phyloP scores from a whole-genome alignment of 306 rosid genomes.

The Quercus glauca region DNA sequence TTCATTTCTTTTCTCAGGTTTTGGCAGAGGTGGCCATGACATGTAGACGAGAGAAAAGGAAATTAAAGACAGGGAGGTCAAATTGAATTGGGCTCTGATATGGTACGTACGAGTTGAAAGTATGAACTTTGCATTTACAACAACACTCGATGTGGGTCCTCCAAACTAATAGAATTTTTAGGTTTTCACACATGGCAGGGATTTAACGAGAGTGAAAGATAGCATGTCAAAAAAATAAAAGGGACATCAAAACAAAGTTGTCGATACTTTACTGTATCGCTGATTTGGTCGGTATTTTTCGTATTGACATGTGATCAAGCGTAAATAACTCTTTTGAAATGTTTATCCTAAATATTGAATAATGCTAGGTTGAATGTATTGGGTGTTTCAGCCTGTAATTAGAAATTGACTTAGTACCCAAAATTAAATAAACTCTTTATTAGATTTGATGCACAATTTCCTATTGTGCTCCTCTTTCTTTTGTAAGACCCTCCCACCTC shows the following conservation, averaged over 20 bases:
- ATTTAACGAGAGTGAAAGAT: background rate
- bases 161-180: background rate
- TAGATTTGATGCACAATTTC: too few relatives aligned
- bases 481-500: too few relatives aligned
- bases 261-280: too few relatives aligned
- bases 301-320: too few relatives aligned
- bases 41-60: background rate
- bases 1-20: constrained; percentile 59
- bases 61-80: constrained; percentile 12
- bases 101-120: background rate
- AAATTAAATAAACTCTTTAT: too few relatives aligned
- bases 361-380: too few relatives aligned
- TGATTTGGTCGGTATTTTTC: too few relatives aligned
- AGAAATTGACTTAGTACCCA: too few relatives aligned
- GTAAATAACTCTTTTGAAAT: too few relatives aligned
- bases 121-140: background rate
- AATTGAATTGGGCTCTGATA: constrained; percentile 15
- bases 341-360: too few relatives aligned
- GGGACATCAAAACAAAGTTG: background rate
- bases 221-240: background rate
- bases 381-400: too few relatives aligned
- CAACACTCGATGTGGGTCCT: background rate
- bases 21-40: constrained; percentile 75
- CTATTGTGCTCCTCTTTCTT: too few relatives aligned
- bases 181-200: background rate